Evolutionary conservation across 768 basidiomycete species (phyloP).

Genomic region (Sporobolomyces roseus): DNA sequence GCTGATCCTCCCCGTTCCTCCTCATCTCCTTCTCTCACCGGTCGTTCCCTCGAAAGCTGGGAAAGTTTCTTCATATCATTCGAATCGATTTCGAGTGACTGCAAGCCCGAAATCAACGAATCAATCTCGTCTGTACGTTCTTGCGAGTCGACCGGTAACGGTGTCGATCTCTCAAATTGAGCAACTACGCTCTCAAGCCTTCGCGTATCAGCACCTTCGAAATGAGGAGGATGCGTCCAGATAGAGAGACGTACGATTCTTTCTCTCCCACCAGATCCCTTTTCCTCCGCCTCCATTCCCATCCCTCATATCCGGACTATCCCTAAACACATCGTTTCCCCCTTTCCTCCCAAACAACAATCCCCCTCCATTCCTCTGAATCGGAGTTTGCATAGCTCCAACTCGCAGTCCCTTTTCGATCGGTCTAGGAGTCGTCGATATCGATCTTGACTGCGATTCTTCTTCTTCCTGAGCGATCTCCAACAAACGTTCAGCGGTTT

Average conservation of each 20-base stretch:
- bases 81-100: conserved; percentile 2
- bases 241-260: too few relatives aligned
- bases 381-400: background rate
- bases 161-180: too few relatives aligned
- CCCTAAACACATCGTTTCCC: conserved; percentile 21
- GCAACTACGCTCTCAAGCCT: too few relatives aligned
- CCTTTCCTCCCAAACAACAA: conserved; percentile 8
- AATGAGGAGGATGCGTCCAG: too few relatives aligned
- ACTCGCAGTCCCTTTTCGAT: background rate
- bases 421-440: background rate
- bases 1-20: background rate
- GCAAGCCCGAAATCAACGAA: background rate
- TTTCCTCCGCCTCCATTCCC: background rate
- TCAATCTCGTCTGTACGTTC: conserved; percentile 4
- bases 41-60: conserved; percentile 33
- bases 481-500: conserved; percentile 78
- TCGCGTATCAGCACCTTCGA: too few relatives aligned
- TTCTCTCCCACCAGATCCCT: conserved; percentile 30
- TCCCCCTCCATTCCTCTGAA: conserved; percentile 16
- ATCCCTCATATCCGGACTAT: conserved; percentile 35
- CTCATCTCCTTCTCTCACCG: conserved; percentile 36
- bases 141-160: conserved; percentile 12
- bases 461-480: conserved; percentile 71
- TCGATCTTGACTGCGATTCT: background rate
- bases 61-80: conserved; percentile 5